These are phyloP conservation scores for Pseudomonodictys pantanalensis DNA, from an alignment of 495 filamentous ascomycete genomes.

Conservation along the genomic window DNA sequence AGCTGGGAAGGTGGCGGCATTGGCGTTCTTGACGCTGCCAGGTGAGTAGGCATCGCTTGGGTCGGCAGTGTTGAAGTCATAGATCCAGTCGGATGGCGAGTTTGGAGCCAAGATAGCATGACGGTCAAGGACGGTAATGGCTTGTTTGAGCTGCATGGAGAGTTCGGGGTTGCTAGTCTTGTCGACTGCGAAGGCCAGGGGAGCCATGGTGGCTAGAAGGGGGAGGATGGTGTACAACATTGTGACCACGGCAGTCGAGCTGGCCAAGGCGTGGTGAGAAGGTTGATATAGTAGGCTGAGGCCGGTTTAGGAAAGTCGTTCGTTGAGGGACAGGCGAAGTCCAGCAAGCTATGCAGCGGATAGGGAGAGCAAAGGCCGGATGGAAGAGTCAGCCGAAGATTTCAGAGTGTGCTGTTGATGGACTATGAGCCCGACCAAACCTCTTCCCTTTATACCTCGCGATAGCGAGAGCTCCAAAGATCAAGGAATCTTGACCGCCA, in stretches of 20 bases:
- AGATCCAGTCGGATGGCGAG: constrained; percentile 45
- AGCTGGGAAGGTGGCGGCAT: constrained; percentile 43
- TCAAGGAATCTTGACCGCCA: neutral
- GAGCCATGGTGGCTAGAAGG: constrained; percentile 7
- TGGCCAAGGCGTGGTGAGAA: neutral
- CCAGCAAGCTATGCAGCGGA: too few species aligned
- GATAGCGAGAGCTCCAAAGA: too few species aligned
- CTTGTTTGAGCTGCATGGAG: constrained; percentile 33
- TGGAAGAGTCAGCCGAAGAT: too few species aligned
- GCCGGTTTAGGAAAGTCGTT: neutral
- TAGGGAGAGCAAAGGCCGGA: too few species aligned
- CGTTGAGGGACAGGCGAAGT: neutral
- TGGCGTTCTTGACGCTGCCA: constrained; percentile 44
- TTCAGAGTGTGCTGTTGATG: too few species aligned
- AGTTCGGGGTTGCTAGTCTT: constrained; percentile 36
- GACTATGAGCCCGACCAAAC: too few species aligned
- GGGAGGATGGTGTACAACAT: neutral
- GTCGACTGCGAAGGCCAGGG: constrained; percentile 32
- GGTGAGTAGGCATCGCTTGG: constrained; percentile 38
- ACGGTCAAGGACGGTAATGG: constrained; percentile 42
- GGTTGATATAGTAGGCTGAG: neutral
- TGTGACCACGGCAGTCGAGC: neutral
- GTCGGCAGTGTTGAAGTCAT: constrained; percentile 43
- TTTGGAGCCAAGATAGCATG: too few species aligned
- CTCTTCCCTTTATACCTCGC: too few species aligned